Conservation (phyloP, 2,329 filamentous ascomycete genomes). For the Aspergillus quadrilineatus region DNA sequence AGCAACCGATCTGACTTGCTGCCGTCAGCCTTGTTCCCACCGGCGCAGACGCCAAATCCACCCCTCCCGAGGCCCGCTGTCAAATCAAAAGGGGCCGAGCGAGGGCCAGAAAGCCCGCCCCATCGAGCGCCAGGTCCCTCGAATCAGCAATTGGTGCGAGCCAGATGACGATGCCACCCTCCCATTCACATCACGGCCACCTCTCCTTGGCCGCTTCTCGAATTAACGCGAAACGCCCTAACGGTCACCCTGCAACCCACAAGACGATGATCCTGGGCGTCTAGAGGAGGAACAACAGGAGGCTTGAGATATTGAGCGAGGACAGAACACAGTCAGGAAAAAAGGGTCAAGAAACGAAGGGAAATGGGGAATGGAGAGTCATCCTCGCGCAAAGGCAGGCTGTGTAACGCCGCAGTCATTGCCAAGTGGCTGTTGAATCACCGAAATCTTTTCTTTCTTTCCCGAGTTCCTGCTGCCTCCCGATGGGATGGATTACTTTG, state of each 20-base stretch:
- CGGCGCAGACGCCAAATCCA: constrained; percentile 22
- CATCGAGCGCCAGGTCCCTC: constrained; percentile 12
- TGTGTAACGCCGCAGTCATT: constrained; percentile 23
- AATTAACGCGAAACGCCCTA: constrained; percentile 45
- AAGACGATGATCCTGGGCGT: constrained; percentile 16
- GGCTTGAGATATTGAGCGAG: neutral
- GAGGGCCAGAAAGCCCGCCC: constrained; percentile 9
- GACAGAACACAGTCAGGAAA: neutral
- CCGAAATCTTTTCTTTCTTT: neutral
- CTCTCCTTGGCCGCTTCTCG: constrained; percentile 23
- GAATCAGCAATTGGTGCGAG: constrained; percentile 12
- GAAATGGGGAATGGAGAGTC: neutral
- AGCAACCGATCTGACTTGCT: constrained; percentile 23
- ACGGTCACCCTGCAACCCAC: constrained; percentile 27
- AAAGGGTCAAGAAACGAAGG: neutral
- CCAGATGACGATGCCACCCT: constrained; percentile 13
- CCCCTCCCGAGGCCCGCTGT: constrained; percentile 21
- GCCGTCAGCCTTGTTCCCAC: constrained; percentile 29
- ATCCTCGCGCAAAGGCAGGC: neutral
- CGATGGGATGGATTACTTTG: neutral
- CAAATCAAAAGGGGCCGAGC: constrained; percentile 13
- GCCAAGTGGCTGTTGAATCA: constrained; percentile 9
- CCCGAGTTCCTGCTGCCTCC: constrained; percentile 18
- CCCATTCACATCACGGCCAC: constrained; percentile 10
- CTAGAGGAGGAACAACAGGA: neutral